Conservation (phyloP, 208 protist genomes). For the Crithidia acanthocephali region DNA sequence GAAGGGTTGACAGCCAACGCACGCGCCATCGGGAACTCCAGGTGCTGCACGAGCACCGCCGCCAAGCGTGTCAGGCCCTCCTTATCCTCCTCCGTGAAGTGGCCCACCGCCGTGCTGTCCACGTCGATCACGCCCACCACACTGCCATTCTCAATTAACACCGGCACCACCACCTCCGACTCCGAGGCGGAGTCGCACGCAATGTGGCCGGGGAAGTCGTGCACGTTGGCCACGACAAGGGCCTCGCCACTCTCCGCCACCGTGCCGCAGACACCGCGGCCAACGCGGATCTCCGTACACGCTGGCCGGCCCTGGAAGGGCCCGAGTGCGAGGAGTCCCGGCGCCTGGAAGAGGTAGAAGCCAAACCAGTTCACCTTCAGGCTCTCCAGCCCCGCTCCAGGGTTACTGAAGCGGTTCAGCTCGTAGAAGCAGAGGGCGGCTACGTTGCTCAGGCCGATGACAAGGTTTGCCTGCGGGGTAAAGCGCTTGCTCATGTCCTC, state of each 20-base stretch:
- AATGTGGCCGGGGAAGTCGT: conserved; percentile 95
- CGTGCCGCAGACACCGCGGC: conserved; percentile 91
- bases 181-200: conserved; percentile 90
- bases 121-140: conserved; percentile 86
- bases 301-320: conserved; percentile 95
- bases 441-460: conserved; percentile 76
- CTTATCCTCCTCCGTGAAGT: conserved; percentile 78
- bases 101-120: conserved; percentile 60
- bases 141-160: conserved; percentile 59
- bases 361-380: conserved; percentile 92
- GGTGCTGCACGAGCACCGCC: conserved; percentile 48
- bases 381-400: conserved; percentile 52
- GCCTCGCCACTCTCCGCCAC: conserved; percentile 53
- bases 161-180: conserved; percentile 93
- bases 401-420: conserved; percentile 61
- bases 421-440: conserved; percentile 84
- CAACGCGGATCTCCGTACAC: conserved; percentile 87
- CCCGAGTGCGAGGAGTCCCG: conserved; percentile 84
- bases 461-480: conserved; percentile 64
- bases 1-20: conserved; percentile 54
- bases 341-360: conserved; percentile 90
- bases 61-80: conserved; percentile 64
- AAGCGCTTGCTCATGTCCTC: conserved; percentile 51
- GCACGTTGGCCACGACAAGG: conserved; percentile 85
- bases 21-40: conserved; percentile 70